Conservation (phyloP, 345 rosid species). For the Aquilaria yunnanensis region DNA sequence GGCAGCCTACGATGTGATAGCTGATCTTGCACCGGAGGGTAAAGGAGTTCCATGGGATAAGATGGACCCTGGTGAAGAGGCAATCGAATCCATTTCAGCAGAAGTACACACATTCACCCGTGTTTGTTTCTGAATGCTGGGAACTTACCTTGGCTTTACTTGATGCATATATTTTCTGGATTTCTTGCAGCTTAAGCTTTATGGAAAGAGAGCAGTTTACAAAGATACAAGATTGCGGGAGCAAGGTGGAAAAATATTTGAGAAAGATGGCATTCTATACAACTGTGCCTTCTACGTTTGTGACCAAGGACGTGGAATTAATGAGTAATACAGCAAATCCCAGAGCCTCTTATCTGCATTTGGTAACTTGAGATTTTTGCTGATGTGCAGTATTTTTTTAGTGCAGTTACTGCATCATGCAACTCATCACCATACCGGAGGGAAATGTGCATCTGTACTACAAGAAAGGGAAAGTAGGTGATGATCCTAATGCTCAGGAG, state of each 20-base stretch:
- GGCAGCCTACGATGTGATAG: constrained; percentile 49
- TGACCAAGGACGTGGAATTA: constrained; percentile 54
- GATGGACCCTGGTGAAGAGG: constrained; percentile 54
- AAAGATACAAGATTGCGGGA: constrained; percentile 52
- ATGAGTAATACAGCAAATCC: constrained; percentile 36
- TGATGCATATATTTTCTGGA: not conserved
- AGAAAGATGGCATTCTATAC: constrained; percentile 62
- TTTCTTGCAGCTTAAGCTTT: constrained; percentile 53
- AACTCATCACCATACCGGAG: constrained; percentile 50
- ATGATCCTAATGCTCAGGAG: constrained; percentile 55
- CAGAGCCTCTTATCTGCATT: not conserved
- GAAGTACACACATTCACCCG: constrained; percentile 19
- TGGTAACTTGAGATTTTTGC: not conserved
- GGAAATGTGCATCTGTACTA: constrained; percentile 51
- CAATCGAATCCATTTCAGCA: constrained; percentile 45
- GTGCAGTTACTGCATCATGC: constrained; percentile 64
- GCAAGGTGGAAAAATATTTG: constrained; percentile 47
- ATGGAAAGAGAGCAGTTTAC: constrained; percentile 65
- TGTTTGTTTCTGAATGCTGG: not conserved
- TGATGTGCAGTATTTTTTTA: not conserved
- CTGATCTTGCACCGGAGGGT: constrained; percentile 56
- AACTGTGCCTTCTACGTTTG: constrained; percentile 71
- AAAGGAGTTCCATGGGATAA: constrained; percentile 71
- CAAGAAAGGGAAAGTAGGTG: constrained; percentile 73
- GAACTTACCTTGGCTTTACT: not conserved